Conservation (phyloP, 257 asterid species). For the Scutellaria baicalensis region DNA sequence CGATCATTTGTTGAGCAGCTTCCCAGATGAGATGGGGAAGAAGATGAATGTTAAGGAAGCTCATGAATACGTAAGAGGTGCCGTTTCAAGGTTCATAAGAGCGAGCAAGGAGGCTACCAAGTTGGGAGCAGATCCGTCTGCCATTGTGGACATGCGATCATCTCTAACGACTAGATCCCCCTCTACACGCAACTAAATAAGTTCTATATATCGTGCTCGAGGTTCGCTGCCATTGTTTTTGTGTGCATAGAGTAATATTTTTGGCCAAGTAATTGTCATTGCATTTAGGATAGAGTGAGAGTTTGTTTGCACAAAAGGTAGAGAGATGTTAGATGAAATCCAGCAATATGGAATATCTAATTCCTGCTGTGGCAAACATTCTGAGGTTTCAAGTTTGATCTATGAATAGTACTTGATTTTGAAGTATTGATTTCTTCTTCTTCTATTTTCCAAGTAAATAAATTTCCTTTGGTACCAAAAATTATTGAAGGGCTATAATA, state of each 20-base stretch:
- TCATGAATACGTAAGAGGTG: constrained; percentile 38
- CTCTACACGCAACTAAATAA: constrained; percentile 27
- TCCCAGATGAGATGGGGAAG: constrained; percentile 37
- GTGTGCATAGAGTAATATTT: constrained; percentile 2
- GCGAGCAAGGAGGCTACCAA: constrained; percentile 56
- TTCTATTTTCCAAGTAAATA: not conserved
- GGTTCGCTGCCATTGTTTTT: not conserved
- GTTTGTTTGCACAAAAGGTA: not conserved
- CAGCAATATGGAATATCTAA: not conserved
- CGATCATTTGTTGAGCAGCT: constrained; percentile 55
- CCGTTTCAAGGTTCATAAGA: constrained; percentile 51
- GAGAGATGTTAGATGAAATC: not conserved
- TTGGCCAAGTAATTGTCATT: not conserved
- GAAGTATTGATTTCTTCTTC: not conserved
- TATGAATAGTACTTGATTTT: not conserved
- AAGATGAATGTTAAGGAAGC: constrained; percentile 60
- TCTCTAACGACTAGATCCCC: constrained; percentile 61
- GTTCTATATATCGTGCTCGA: not conserved
- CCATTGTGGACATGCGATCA: constrained; percentile 60
- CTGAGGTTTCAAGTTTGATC: not conserved
- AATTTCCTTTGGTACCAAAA: not conserved
- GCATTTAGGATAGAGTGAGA: too few species aligned
- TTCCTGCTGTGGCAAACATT: not conserved
- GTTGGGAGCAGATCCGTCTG: constrained; percentile 49
- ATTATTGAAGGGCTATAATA: not conserved